Evolutionary conservation across 805 yeast genomes (phyloP).

Genomic region (Kuraishia molischiana): DNA sequence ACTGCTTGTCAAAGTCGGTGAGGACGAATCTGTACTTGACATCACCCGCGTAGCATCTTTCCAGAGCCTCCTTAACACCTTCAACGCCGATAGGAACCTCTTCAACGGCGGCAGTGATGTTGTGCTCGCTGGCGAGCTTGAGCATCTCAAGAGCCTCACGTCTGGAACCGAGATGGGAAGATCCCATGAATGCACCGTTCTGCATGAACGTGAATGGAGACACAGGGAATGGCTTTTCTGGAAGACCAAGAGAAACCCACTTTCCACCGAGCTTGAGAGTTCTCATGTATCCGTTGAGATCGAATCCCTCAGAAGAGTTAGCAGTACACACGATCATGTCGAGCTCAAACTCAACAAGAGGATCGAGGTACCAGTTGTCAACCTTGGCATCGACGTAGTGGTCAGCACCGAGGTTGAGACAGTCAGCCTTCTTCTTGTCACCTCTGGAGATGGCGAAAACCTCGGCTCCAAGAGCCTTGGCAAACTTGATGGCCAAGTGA

Average conservation of each 20-base stretch:
- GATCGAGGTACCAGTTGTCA: no score
- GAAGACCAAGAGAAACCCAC: slow-evolving; percentile 18
- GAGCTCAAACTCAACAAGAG: no score
- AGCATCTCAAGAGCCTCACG: slow-evolving; percentile 37
- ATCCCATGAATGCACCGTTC: slow-evolving; percentile 20
- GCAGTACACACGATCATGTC: slow-evolving; percentile 44
- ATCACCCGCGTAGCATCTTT: slow-evolving; percentile 38
- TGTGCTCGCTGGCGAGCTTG: slow-evolving; percentile 33
- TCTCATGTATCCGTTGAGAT: slow-evolving; percentile 14
- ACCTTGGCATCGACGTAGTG: slow-evolving; percentile 28
- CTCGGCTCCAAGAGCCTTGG: slow-evolving; percentile 51
- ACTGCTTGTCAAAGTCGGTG: slow-evolving; percentile 29
- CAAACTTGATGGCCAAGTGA: slow-evolving; percentile 44
- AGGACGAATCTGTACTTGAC: slow-evolving; percentile 45
- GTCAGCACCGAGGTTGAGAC: slow-evolving; percentile 41
- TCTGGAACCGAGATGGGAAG: slow-evolving; percentile 33
- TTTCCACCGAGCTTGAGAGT: slow-evolving; percentile 12
- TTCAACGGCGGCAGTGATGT: slow-evolving; percentile 43
- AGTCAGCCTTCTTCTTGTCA: slow-evolving; percentile 30
- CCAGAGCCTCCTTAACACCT: slow-evolving; percentile 32
- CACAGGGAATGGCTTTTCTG: slow-evolving; percentile 17
- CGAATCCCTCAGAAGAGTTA: slow-evolving; percentile 23
- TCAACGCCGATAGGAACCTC: slow-evolving; percentile 33
- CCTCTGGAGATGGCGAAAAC: slow-evolving; percentile 49
- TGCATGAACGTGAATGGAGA: slow-evolving; percentile 24